Evolutionary conservation across 2,329 filamentous ascomycete species (phyloP).

Genomic region (Trichoderma harzianum): DNA sequence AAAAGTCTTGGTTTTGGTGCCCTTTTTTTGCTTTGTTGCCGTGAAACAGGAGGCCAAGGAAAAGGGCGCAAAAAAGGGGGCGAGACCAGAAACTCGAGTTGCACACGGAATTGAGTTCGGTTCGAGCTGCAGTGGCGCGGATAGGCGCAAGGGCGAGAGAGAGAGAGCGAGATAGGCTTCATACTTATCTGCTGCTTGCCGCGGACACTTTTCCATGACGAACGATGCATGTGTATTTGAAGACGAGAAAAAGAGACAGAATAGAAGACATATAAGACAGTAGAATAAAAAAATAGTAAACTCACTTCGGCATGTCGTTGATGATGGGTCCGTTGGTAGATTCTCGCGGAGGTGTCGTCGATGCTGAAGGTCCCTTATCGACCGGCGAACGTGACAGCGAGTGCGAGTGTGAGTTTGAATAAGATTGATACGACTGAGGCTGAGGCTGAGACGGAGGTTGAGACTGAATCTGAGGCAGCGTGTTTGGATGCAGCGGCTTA

Average conservation of each 20-base stretch:
- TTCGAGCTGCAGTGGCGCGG: neutral
- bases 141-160: neutral
- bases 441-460: neutral
- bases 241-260: neutral
- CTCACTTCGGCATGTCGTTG: conserved; percentile 3
- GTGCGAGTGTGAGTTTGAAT: neutral
- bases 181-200: neutral
- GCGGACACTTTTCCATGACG: neutral
- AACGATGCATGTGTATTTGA: neutral
- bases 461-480: neutral
- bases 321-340: neutral
- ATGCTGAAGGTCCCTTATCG: neutral
- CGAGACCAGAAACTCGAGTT: neutral
- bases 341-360: conserved; percentile 5
- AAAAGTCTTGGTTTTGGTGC: neutral
- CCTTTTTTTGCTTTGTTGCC: neutral
- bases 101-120: neutral
- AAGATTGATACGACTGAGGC: neutral
- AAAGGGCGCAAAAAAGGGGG: neutral
- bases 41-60: neutral
- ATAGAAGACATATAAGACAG: neutral
- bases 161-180: neutral
- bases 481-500: neutral
- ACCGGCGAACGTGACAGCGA: neutral
- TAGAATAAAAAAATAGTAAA: neutral